Base-by-base conservation (phyloP, 768 basidiomycete species). In the Podaxis sp. region DNA sequence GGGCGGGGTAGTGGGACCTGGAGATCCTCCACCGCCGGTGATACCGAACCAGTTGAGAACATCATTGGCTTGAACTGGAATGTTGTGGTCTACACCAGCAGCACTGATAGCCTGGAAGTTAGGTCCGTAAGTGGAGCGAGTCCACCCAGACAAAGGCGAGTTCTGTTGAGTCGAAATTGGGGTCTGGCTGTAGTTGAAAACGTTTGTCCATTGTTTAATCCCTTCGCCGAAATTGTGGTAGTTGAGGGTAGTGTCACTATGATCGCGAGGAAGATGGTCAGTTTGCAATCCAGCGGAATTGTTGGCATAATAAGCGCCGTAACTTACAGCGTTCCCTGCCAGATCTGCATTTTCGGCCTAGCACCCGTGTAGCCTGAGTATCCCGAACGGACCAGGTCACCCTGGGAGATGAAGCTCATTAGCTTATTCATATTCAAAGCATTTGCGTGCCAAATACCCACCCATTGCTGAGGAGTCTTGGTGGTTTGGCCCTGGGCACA, bases 161-260 rank as follows among this genome's bases (percentile, higher is more conserved):
- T 81, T 81, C 48, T 73, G 66, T 57, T 75, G 70, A 50, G 73
- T 77, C 7, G 76, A 71, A 11, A 72, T 70, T 1, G 83, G 75
- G 4, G 81, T 82, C 38, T 67, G 67, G 61, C 74, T 74, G 67
- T 78, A 76, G 5, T 80, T 79, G 65, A 84, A 82, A 48, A 86
- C 77, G 64, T 81, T 83, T 33, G 82, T 83, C 84, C 84, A 85
- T 67, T 85, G 76, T 68, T 83, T 82, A 67, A 85, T 74, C 56
- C 77, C 81, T 70, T 85, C 81, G 28, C 66, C 72, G 69, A 79
- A 84, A 75, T 85, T 84, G 57, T 76, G 71, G 50, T 77, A 78
- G 72, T 77, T 79, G 56, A 86, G 76, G 2, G 81, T 82, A 13
- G 78, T 79, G 66, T 86, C 84, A 46, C 81, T 82, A 57, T 26